Evolutionary conservation across 1,139 yeast species (phyloP).

Genomic region (Saccharomyces hybrid): DNA sequence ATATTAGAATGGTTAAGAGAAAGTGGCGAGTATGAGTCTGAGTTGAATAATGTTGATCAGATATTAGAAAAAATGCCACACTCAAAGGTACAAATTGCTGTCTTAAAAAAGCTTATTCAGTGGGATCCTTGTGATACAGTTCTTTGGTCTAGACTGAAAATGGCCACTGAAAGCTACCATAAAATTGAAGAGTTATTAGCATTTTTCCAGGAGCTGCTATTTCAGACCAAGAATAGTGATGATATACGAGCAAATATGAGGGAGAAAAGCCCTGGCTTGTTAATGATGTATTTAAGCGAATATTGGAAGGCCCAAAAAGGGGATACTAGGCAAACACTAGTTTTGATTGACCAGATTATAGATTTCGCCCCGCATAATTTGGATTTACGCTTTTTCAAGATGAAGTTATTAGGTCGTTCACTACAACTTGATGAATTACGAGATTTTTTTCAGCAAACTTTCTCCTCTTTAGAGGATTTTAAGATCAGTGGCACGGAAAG

Average conservation of each 20-base stretch:
- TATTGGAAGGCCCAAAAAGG: slow-evolving; percentile 41
- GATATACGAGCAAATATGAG: slow-evolving; percentile 29
- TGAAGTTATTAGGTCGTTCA: slow-evolving; percentile 51
- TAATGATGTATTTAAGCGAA: slow-evolving; percentile 69
- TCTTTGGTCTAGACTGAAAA: slow-evolving; percentile 51
- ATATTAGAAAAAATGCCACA: background rate
- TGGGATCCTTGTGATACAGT: slow-evolving; percentile 42
- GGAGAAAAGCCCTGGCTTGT: slow-evolving; percentile 44
- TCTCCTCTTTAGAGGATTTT: slow-evolving; percentile 12
- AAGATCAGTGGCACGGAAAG: slow-evolving; percentile 38
- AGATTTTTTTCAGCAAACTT: slow-evolving; percentile 38
- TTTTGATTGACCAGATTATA: slow-evolving; percentile 45
- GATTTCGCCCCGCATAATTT: slow-evolving; percentile 40
- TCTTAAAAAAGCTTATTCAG: slow-evolving; percentile 25
- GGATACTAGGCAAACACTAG: slow-evolving; percentile 47
- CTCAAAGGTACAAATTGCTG: slow-evolving; percentile 1
- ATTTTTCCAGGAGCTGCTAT: slow-evolving; percentile 44
- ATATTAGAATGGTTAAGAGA: slow-evolving; percentile 23
- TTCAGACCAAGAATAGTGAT: slow-evolving; percentile 20
- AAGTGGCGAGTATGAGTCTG: background rate
- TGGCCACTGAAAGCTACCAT: slow-evolving; percentile 38
- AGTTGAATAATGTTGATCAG: slow-evolving; percentile 1
- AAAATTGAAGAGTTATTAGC: slow-evolving; percentile 35
- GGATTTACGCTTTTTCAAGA: slow-evolving; percentile 62
- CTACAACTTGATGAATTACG: slow-evolving; percentile 38